Evolutionary conservation across 495 filamentous ascomycete species (phyloP).

Genomic region (Tuber calosporum): DNA sequence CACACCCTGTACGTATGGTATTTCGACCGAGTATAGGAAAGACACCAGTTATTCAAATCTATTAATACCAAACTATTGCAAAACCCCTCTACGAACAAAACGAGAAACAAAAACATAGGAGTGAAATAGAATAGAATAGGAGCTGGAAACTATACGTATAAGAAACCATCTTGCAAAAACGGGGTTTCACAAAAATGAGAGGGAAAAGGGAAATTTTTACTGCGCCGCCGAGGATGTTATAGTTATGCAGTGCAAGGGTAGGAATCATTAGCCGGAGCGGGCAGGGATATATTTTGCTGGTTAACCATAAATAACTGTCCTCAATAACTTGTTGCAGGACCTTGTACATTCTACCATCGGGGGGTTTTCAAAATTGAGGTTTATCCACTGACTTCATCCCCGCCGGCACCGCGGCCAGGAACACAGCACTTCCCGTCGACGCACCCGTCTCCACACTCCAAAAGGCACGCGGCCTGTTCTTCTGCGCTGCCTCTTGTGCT

Average conservation of each 20-base stretch:
- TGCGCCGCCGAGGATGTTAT: background rate
- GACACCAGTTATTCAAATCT: background rate
- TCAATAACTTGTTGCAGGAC: too few relatives aligned
- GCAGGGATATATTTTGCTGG: too few relatives aligned
- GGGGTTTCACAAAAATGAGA: background rate
- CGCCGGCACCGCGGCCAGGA: constrained; percentile 10
- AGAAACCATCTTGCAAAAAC: background rate
- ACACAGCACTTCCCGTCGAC: constrained; percentile 65
- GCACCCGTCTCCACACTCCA: constrained; percentile 84
- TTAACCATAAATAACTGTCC: too few relatives aligned
- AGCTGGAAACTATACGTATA: background rate
- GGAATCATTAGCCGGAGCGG: too few relatives aligned
- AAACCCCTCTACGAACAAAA: background rate
- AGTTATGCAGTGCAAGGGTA: background rate
- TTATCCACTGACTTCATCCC: background rate
- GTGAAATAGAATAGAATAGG: background rate
- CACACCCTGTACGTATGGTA: too few relatives aligned
- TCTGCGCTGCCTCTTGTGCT: constrained; percentile 44
- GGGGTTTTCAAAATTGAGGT: background rate
- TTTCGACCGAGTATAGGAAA: background rate
- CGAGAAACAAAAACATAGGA: background rate
- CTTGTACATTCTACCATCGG: too few relatives aligned
- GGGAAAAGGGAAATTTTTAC: background rate
- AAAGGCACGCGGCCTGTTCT: constrained; percentile 59
- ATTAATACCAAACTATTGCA: background rate